Percentiles rank a stretch among this genome's conserved stretches.
These are phyloP conservation scores for Lepiota brunneoincarnata DNA, from an alignment of 768 basidiomycete species.

Conservation along the genomic window DNA sequence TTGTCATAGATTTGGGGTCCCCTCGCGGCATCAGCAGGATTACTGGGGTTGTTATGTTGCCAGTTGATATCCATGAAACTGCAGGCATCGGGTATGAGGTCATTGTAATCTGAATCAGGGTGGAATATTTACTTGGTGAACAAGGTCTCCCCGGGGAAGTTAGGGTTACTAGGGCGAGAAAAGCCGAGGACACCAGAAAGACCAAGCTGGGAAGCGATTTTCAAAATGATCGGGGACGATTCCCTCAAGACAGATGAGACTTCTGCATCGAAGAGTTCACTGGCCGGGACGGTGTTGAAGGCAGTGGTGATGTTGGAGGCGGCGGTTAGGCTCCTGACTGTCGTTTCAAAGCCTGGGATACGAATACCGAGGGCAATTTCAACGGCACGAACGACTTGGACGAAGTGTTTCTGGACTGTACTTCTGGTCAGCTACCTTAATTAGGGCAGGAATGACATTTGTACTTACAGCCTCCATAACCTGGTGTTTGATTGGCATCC, in stretches of 20 bases:
- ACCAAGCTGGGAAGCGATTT: constrained; percentile 25
- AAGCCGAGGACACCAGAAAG: constrained; percentile 20
- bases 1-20: constrained; percentile 79
- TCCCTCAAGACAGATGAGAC: constrained; percentile 29
- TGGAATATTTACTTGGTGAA: constrained; percentile 35
- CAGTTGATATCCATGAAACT: constrained; percentile 84
- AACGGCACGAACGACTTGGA: constrained; percentile 61
- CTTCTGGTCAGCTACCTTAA: constrained; percentile 1
- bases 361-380: constrained; percentile 60
- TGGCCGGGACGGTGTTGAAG: constrained; percentile 18
- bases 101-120: neutral
- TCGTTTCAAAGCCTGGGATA: constrained; percentile 27
- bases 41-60: constrained; percentile 68
- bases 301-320: constrained; percentile 24
- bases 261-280: constrained; percentile 23
- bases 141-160: constrained; percentile 13
- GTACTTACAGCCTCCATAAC: constrained; percentile 62
- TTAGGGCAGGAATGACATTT: neutral
- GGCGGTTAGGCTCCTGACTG: constrained; percentile 12
- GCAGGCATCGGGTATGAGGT: constrained; percentile 12
- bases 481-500: constrained; percentile 66
- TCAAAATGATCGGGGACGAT: constrained; percentile 33
- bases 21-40: constrained; percentile 64
- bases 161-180: constrained; percentile 1
- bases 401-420: constrained; percentile 69